Base-by-base conservation (phyloP, 1,284 basidiomycete species). In the Laetiporus sulphureus region DNA sequence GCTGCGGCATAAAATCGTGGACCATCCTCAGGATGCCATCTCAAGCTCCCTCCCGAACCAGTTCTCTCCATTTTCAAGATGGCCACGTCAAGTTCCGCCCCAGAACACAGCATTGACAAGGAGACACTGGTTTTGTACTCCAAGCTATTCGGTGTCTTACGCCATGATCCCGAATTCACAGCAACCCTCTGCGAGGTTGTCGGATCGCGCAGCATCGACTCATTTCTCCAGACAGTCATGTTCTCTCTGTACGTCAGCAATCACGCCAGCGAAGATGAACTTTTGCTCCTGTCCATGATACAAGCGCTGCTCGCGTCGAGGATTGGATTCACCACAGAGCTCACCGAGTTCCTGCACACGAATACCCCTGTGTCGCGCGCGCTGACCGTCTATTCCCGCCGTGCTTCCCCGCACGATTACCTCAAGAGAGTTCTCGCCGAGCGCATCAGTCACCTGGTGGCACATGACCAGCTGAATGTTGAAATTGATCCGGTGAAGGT, bases 321-420 rank as follows among this genome's bases (percentile, higher is more conserved):
- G 64, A 98, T 99, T 67, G 95, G 99, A 66, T 96, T 89, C 3
- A 92, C 95, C 5, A 94, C 93, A 41, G 95, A 99, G 64, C 98
- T 99, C 55, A 93, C 93, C 4, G 97, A 94, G 4, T 75, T 99
- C 11, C 78, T 99, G 20, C 89, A 96, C 39, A 94, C 95, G 46
- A 99, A 99, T 67, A 99, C 96, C 34, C 95, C 96, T 37, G 95
- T 98, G 15, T 98, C 94, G 40, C 84, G 96, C 36, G 98, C 99
- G 95, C 98, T 99, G 95, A 98, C 96, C 31, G 98, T 95, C 16
- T 99, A 99, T 67, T 98, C 95, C 36, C 86, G 96, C 43, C 84
- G 96, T 50, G 95, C 94, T 38, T 95, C 96, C 0, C 95, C 95
- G 51, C 95, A 99, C 65, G 91, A 88, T 56, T 99, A 98, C 63